These are phyloP conservation scores for Filosporella fistucella DNA, from an alignment of 495 filamentous ascomycete species.

Conservation along the genomic window DNA sequence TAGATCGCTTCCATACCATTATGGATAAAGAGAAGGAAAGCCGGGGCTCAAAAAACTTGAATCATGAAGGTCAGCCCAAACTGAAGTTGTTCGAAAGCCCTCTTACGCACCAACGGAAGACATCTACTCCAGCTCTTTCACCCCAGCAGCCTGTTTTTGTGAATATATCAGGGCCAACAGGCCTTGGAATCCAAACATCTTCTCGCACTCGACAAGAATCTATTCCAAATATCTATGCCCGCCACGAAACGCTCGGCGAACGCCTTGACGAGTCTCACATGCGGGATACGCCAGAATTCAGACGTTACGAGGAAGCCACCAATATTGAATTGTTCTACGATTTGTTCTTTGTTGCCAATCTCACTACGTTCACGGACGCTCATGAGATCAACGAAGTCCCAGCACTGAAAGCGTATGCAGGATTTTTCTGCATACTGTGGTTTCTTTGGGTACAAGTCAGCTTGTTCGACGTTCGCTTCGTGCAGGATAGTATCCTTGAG, in stretches of 20 bases:
- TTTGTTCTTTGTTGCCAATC: constrained; percentile 59
- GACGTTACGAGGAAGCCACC: constrained; percentile 34
- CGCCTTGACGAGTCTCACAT: not conserved
- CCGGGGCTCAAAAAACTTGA: not conserved
- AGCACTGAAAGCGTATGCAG: constrained; percentile 4
- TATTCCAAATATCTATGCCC: constrained; percentile 2
- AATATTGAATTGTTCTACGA: constrained; percentile 60
- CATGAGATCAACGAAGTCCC: constrained; percentile 40
- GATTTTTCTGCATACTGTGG: constrained; percentile 48
- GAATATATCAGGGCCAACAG: not conserved
- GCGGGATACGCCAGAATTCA: constrained; percentile 7
- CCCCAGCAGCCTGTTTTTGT: not conserved
- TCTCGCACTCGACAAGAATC: not conserved
- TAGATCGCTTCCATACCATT: too few species aligned
- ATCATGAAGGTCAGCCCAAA: not conserved
- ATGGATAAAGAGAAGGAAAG: too few species aligned
- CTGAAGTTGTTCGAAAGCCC: constrained; percentile 1
- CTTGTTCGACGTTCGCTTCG: constrained; percentile 66
- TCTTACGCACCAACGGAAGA: not conserved
- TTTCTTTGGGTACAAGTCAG: constrained; percentile 68
- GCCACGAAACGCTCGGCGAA: constrained; percentile 3
- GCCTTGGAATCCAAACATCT: not conserved
- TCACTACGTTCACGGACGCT: constrained; percentile 54
- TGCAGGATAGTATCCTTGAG: constrained; percentile 61
- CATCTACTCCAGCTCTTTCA: not conserved